Evolutionary conservation across 148 eudicot species (phyloP).

Genomic region (Simmondsia chinensis): DNA sequence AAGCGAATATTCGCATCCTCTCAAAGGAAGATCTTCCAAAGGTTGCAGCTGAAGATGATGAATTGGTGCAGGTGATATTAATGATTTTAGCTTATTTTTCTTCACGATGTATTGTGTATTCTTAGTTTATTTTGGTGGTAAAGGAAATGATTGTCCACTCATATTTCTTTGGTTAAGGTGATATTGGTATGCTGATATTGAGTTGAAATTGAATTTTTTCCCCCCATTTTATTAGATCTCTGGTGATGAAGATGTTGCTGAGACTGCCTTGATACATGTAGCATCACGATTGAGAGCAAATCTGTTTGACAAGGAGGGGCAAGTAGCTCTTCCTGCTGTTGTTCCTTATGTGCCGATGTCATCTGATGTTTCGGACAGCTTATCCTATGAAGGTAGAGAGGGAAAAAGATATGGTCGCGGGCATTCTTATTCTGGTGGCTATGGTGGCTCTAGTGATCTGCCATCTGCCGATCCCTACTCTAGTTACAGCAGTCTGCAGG

Average conservation of each 20-base stretch:
- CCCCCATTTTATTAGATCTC: conserved; percentile 48
- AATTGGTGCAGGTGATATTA: conserved; percentile 93
- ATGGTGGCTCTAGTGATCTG: conserved; percentile 57
- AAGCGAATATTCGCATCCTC: conserved; percentile 88
- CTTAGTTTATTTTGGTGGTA: neutral
- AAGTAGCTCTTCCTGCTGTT: conserved; percentile 71
- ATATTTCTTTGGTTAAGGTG: neutral
- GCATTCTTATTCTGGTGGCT: conserved; percentile 66
- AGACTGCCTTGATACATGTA: conserved; percentile 79
- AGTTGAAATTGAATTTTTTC: neutral
- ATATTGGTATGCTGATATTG: neutral
- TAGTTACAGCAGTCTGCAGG: conserved; percentile 70
- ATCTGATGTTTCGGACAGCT: conserved; percentile 45
- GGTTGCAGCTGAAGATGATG: conserved; percentile 84
- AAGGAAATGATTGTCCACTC: too few relatives aligned
- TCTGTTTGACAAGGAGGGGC: conserved; percentile 89
- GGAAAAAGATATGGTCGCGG: conserved; percentile 68
- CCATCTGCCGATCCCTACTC: conserved; percentile 64
- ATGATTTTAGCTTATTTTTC: too few relatives aligned
- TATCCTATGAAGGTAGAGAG: conserved; percentile 74
- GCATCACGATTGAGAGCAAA: conserved; percentile 79
- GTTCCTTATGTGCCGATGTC: conserved; percentile 80
- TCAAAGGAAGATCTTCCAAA: conserved; percentile 86
- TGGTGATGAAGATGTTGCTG: conserved; percentile 81
- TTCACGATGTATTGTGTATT: too few relatives aligned